Evolutionary conservation across 805 yeast species (phyloP).

Genomic region (Aciculoconidium aculeatum): DNA sequence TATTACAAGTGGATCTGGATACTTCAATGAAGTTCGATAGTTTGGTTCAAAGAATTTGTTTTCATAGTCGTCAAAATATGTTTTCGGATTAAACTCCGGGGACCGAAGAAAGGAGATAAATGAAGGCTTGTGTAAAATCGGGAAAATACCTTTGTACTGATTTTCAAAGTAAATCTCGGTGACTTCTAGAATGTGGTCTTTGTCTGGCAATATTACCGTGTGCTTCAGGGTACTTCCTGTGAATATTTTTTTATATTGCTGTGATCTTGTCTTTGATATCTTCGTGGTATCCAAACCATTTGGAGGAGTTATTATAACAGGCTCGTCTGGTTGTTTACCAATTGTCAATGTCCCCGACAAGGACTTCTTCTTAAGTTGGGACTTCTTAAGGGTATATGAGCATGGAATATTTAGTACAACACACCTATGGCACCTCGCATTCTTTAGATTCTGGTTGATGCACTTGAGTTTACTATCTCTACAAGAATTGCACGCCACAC

Average conservation of each 20-base stretch:
- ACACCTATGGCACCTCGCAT: constrained; percentile 15
- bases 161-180: constrained; percentile 19
- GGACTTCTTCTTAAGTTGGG: constrained; percentile 14
- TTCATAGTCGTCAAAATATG: constrained; percentile 13
- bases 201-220: constrained; percentile 14
- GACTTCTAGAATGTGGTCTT: constrained; percentile 13
- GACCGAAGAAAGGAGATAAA: constrained; percentile 15
- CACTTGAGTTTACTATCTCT: constrained; percentile 12
- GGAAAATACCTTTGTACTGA: constrained; percentile 22
- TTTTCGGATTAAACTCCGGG: constrained; percentile 14
- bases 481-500: constrained; percentile 12
- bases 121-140: constrained; percentile 19
- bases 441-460: constrained; percentile 6
- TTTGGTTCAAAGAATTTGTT: constrained; percentile 10
- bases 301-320: neutral
- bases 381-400: constrained; percentile 15
- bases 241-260: constrained; percentile 1
- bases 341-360: neutral
- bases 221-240: too few relatives aligned
- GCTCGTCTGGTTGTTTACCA: neutral
- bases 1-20: constrained; percentile 26
- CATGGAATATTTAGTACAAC: constrained; percentile 12
- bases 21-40: constrained; percentile 9
- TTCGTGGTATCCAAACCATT: neutral
- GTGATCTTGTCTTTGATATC: neutral